A percentile compares a stretch with the other conserved stretches of the same genome.
Conservation (phyloP, 2,329 filamentous ascomycete genomes). For the Chrysoporthe cubensis region DNA sequence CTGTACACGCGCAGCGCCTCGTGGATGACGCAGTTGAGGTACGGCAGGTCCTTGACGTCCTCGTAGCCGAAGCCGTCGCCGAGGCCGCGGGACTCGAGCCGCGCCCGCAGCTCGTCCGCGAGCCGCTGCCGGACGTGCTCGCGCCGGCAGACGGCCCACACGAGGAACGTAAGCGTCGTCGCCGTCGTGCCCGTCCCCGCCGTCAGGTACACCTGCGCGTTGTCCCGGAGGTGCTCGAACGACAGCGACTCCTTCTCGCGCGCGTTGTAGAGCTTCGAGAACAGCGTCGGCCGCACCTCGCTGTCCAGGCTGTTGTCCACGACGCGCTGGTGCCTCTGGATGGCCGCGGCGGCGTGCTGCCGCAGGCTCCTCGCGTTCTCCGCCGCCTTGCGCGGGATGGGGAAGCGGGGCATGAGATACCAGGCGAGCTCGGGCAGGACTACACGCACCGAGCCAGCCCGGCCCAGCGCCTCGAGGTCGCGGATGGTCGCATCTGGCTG, state of each 20-base stretch:
- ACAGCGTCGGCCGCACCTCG: conserved; percentile 37
- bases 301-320: background rate
- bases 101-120: conserved; percentile 38
- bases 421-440: conserved; percentile 37
- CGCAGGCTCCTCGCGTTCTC: conserved; percentile 1
- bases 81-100: background rate
- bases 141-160: conserved; percentile 43
- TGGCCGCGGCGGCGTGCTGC: conserved; percentile 22
- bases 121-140: conserved; percentile 39
- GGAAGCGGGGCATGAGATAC: conserved; percentile 31
- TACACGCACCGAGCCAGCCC: conserved; percentile 32
- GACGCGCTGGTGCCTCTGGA: background rate
- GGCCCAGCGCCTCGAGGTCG: conserved; percentile 41
- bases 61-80: conserved; percentile 20
- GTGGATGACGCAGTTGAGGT: conserved; percentile 47
- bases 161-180: conserved; percentile 51
- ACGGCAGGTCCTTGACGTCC: conserved; percentile 43
- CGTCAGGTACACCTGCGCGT: conserved; percentile 50
- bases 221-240: conserved; percentile 40
- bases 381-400: conserved; percentile 26
- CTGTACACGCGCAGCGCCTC: conserved; percentile 51
- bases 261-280: conserved; percentile 43
- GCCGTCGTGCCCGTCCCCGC: conserved; percentile 59
- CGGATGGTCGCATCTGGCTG: conserved; percentile 45
- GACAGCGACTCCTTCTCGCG: conserved; percentile 34